Evolutionary conservation across 805 yeast genomes (phyloP), one percentile per base, ranked within the genome.

Genomic region (Dipodascus albidus): DNA sequence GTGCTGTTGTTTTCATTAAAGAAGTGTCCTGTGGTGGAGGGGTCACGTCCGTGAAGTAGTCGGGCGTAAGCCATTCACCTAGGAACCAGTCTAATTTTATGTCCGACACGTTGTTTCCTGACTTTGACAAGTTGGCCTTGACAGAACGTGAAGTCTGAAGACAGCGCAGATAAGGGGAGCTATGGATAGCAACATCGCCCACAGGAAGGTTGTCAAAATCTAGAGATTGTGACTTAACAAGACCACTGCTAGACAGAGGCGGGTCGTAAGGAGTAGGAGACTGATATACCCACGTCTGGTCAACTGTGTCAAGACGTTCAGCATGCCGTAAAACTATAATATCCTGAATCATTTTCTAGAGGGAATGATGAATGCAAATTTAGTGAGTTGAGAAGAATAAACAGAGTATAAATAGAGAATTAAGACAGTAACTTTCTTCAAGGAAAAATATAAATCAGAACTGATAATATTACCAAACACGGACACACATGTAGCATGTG

Each of bases 41-140:
- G 1, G 63, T 53, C 6, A 60, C 60, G 38, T 58, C 56, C 3
- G 60, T 51, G 54, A 64, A 70, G 56, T 70, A 70, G 57, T 67
- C 73, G 3, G 68, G 64, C 2, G 67, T 66, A 54, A 65, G 64
- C 72, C 72, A 70, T 52, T 70, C 73, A 22, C 74, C 73, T 33
- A 69, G 60, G 15, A 38, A 38, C 49, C 49, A 47, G 27, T 61
- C 67, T 3, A 65, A 54, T 56, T 64, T 69, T 47, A 69, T 41
- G 8, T 66, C 60, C 33, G 50, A 44, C 47, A 35, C 50, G 22
- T 44, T 19, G 20, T 33, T 49, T 38, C 38, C 17, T 27, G 38
- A 20, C 31, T 33, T 33, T 31, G 24, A 35, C 23, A 63, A 51
- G 24, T 42, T 50, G 50, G 57, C 51, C 15, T 67, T 70, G 15